Evolutionary conservation across 176 grass and related monocot species (phyloP).

Genomic region (Musa acuminata): DNA sequence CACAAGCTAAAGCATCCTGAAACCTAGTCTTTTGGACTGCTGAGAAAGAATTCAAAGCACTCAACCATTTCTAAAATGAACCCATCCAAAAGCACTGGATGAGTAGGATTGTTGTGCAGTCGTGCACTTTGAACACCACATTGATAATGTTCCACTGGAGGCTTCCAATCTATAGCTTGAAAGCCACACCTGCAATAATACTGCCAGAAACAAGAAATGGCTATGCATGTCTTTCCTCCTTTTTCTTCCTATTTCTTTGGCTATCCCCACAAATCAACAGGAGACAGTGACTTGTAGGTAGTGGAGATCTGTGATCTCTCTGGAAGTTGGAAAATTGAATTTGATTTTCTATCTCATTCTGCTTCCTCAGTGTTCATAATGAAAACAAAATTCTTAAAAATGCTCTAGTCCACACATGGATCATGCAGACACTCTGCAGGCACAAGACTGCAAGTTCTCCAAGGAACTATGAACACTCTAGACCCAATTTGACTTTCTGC

Average conservation of each 20-base stretch:
- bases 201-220: background rate
- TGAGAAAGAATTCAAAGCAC: slow-evolving; percentile 7
- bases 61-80: background rate
- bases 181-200: too few relatives aligned
- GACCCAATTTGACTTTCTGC: too few relatives aligned
- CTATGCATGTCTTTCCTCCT: background rate
- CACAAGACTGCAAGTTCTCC: too few relatives aligned
- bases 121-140: slow-evolving; percentile 1
- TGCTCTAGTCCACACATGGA: background rate
- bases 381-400: background rate
- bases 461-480: too few relatives aligned
- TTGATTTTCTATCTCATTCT: too few relatives aligned
- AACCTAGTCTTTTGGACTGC: background rate
- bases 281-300: background rate
- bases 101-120: background rate
- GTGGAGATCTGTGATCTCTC: too few relatives aligned
- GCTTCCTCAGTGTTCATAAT: too few relatives aligned
- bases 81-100: background rate
- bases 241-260: background rate
- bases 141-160: background rate
- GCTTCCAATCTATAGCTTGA: background rate
- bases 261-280: background rate
- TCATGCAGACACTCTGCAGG: too few relatives aligned
- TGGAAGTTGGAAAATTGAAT: too few relatives aligned
- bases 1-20: background rate